phyloP scores from a whole-genome alignment of 228 moss, liverwort and hornwort species.

The Sphagnum magellanicum region DNA sequence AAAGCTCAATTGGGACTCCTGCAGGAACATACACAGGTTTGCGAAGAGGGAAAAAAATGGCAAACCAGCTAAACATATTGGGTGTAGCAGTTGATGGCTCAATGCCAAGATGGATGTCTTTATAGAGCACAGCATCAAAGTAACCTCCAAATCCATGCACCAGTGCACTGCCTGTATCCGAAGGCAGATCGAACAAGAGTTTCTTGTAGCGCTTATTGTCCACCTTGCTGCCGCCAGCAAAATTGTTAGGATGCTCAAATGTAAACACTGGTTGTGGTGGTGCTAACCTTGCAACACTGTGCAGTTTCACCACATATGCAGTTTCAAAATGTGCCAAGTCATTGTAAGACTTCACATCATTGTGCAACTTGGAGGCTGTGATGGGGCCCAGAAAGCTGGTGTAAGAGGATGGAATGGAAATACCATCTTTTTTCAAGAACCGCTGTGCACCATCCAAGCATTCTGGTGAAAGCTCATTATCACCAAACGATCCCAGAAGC shows the following conservation, averaged over 20 bases:
- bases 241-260: constrained; percentile 68
- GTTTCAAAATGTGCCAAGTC: constrained; percentile 99
- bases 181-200: constrained; percentile 81
- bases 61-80: constrained; percentile 99
- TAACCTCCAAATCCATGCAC: constrained; percentile 99
- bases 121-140: constrained; percentile 91
- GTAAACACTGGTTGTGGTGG: constrained; percentile 94
- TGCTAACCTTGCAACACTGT: constrained; percentile 87
- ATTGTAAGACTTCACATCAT: constrained; percentile 92
- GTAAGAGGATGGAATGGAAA: constrained; percentile 97
- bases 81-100: constrained; percentile 96
- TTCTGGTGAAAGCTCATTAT: constrained; percentile 94
- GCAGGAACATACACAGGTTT: constrained; percentile 89
- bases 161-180: constrained; percentile 84
- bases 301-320: constrained; percentile 94
- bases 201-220: constrained; percentile 88
- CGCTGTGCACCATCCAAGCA: constrained; percentile 95
- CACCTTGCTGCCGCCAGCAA: constrained; percentile 21
- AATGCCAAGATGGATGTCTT: constrained; percentile 92
- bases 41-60: constrained; percentile 94
- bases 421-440: constrained; percentile 82
- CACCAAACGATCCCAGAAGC: constrained; percentile 94
- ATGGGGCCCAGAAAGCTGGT: constrained; percentile 89
- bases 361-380: constrained; percentile 89
- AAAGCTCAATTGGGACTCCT: constrained; percentile 77